Evolutionary conservation across 352 stramenopile genomes (phyloP), one percentile per base, ranked within the genome.

Genomic region (Phytophthora uliginosa): DNA sequence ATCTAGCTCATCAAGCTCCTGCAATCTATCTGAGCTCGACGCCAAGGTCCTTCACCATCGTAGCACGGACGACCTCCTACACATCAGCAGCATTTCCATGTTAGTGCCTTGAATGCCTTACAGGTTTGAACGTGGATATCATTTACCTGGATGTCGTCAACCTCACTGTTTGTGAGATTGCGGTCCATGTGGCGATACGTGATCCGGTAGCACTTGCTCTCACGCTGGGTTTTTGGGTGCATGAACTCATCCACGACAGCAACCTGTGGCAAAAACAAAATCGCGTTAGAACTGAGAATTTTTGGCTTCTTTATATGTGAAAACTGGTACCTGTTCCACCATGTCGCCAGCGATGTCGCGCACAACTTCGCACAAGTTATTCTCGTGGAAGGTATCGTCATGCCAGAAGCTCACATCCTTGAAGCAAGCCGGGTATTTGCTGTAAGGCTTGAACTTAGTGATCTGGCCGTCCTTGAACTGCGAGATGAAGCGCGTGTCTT

Each of bases 401-500:
- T 98, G 81, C 97, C 98, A 99, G 71, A 99, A 99, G 62, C 96
- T 98, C 70, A 99, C 95, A 84, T 99, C 98, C 80, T 99, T 99
- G 80, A 97, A 99, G 66, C 96, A 99, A 4, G 93, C 91, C 34
- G 98, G 98, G 77, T 99, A 99, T 83, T 99, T 99, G 84, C 88
- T 98, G 84, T 99, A 99, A 9, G 98, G 93, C 76, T 99, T 97
- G 77, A 99, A 99, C 69, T 94, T 98, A 24, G 90, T 93, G 84
- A 99, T 98, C 69, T 97, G 62, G 12, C 96, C 97, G 62, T 96
- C 85, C 71, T 95, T 82, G 77, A 98, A 98, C 69, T 98, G 94
- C 66, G 86, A 98, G 54, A 94, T 84, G 78, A 99, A 99, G 38
- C 98, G 88, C 64, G 88, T 55, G 83, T 99, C 98, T 38, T 98